Base-by-base conservation (phyloP, 208 protist genomes). In the Herpetomonas tarakana region DNA sequence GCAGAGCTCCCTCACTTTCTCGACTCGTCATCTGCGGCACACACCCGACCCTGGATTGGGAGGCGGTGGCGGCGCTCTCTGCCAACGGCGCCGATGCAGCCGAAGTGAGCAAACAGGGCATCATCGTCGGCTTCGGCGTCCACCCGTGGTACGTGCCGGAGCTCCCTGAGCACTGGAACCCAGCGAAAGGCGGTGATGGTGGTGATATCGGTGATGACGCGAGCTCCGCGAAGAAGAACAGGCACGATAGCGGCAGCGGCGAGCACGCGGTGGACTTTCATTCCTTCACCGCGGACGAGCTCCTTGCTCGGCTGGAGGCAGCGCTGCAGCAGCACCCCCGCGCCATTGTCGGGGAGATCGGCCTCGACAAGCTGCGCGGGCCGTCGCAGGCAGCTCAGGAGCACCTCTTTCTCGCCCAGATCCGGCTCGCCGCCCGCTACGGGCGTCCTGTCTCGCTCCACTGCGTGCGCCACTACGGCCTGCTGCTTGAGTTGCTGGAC, bases 261-360 rank as follows among this genome's bases (percentile, higher is more conserved):
- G n/a, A n/a, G n/a, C n/a, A n/a, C n/a, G n/a, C n/a, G n/a, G n/a
- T n/a, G n/a, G n/a, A n/a, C n/a, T n/a, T n/a, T n/a, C n/a, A n/a
- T n/a, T n/a, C n/a, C n/a, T 53, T 58, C 35, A 68, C 21, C 19
- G 31, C 83, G 4, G 44, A 64, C 1, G 57, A 70, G 18, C 55
- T 86, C 14, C 56, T 91, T 3, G n/a, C 19, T 3, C 30, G 58
- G 1, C 63, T 92, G n/a, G 78, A 88, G 57, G 24, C 26, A 12
- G 44, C 61, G 16, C 65, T 94, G 16, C 28, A 46, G 9, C 35
- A 22, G 9, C 68, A 74, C 53, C 86, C 83, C 3, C 31, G 52
- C 11, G 83, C 83, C 6, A 80, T 91, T 57, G 88, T 95, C 14
- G 85, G 74, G 1, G 88, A 95, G 54, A 92, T 95, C 71, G 86